Percentiles rank a stretch among this genome's conserved stretches.
phyloP scores from a whole-genome alignment of 768 basidiomycete genomes.

The Leccinum variicolor region DNA sequence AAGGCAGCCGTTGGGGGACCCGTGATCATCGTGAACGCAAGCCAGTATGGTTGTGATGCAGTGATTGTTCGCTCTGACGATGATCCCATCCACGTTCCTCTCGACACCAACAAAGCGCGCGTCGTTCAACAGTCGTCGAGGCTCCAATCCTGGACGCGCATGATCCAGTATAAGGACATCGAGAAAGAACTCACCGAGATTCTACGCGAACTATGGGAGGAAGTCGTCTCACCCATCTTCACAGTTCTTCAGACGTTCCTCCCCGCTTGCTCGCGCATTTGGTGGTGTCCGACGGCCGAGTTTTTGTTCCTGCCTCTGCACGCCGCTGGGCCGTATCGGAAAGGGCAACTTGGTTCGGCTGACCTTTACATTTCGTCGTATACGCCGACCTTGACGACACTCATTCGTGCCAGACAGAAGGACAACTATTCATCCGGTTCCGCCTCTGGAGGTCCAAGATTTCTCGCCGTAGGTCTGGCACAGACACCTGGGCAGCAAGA shows the following conservation, averaged over 20 bases:
- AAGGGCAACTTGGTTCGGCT: not conserved
- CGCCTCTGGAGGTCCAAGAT: not conserved
- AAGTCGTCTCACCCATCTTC: constrained; percentile 12
- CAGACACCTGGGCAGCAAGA: not conserved
- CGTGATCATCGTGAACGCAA: constrained; percentile 31
- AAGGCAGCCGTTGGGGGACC: constrained; percentile 21
- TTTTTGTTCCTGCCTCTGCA: not conserved
- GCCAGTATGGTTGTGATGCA: constrained; percentile 30
- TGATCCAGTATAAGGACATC: not conserved
- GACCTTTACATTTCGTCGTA: not conserved
- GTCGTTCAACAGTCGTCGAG: not conserved
- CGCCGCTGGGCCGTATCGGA: not conserved
- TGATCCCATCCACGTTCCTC: constrained; percentile 5
- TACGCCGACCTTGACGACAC: not conserved
- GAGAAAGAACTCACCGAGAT: not conserved
- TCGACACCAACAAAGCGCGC: not conserved
- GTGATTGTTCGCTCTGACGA: constrained; percentile 19
- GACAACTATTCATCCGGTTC: not conserved
- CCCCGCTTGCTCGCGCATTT: constrained; percentile 1
- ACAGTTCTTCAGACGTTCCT: not conserved
- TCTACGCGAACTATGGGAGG: constrained; percentile 16
- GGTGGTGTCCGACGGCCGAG: not conserved
- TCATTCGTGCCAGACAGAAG: not conserved
- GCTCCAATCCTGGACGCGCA: not conserved
- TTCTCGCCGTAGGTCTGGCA: not conserved